Percentiles rank a stretch among this genome's conserved stretches.
These are phyloP conservation scores for Solanum bulbocastanum DNA, from an alignment of 257 asterid genomes.

Conservation along the genomic window DNA sequence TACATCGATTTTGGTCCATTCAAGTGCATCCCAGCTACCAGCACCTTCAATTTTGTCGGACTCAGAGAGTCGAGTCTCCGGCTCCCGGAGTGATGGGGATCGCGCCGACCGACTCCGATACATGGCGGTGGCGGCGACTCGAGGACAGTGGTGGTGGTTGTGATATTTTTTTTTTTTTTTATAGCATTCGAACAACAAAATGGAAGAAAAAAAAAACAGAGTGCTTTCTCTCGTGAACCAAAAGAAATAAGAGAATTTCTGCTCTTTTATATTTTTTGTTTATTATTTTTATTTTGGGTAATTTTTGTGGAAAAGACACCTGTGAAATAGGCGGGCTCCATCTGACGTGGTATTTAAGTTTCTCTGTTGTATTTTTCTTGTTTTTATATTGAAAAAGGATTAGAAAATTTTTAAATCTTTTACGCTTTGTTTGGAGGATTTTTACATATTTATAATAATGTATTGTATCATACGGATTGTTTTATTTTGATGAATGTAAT, in stretches of 20 bases:
- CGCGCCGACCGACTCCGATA: slow-evolving; percentile 60
- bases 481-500: neutral
- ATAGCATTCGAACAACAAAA: neutral
- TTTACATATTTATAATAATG: neutral
- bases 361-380: neutral
- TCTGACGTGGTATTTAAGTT: slow-evolving; percentile 7
- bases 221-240: neutral
- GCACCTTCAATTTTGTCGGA: slow-evolving; percentile 71
- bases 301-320: slow-evolving; percentile 24
- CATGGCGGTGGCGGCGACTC: slow-evolving; percentile 14
- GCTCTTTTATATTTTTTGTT: neutral
- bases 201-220: neutral
- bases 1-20: slow-evolving; percentile 92
- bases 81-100: slow-evolving; percentile 46
- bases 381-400: neutral
- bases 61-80: slow-evolving; percentile 44
- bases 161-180: neutral
- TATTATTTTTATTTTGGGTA: neutral
- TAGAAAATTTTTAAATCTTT: neutral
- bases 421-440: neutral
- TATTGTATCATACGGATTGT: neutral
- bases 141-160: neutral
- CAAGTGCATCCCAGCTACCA: slow-evolving; percentile 86
- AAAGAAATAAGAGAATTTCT: neutral
- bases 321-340: slow-evolving; percentile 22